Conservation (phyloP, 2,329 filamentous ascomycete genomes). For the Penicillium sp. region DNA sequence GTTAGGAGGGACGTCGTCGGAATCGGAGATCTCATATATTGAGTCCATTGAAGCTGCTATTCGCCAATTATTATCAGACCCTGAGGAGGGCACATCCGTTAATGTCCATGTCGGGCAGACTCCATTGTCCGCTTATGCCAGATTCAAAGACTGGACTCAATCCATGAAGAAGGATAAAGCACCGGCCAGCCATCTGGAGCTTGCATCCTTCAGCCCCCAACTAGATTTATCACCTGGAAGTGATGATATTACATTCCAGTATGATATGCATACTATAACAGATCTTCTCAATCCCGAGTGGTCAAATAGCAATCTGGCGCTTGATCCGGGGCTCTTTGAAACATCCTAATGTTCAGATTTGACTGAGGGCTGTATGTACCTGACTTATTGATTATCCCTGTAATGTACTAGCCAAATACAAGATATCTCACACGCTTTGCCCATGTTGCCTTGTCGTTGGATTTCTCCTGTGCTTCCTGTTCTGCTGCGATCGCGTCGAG, state of each 20-base stretch:
- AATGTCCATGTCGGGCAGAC: conserved; percentile 25
- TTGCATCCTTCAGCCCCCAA: conserved; percentile 21
- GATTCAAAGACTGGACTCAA: conserved; percentile 53
- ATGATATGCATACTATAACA: conserved; percentile 11
- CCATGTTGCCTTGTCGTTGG: conserved; percentile 10
- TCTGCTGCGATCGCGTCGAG: conserved; percentile 14
- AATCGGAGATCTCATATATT: conserved; percentile 55
- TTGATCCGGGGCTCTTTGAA: conserved; percentile 12
- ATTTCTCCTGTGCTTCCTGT: neutral
- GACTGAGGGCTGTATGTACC: too few species aligned
- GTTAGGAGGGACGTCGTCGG: conserved; percentile 56
- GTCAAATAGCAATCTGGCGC: conserved; percentile 7
- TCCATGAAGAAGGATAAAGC: conserved; percentile 19
- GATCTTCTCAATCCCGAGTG: conserved; percentile 16
- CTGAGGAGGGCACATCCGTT: conserved; percentile 8
- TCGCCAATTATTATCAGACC: conserved; percentile 46
- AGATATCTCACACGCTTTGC: conserved; percentile 19
- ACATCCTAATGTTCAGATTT: neutral
- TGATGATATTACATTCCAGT: conserved; percentile 3
- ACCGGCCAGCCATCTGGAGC: conserved; percentile 8
- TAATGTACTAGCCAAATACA: conserved; percentile 16
- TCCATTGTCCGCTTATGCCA: conserved; percentile 52
- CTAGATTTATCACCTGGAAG: conserved; percentile 6
- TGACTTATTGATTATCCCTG: too few species aligned
- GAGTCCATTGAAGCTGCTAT: conserved; percentile 56